phyloP scores from a whole-genome alignment of 1,284 basidiomycete species.

The Filobasidium uniguttulatum region DNA sequence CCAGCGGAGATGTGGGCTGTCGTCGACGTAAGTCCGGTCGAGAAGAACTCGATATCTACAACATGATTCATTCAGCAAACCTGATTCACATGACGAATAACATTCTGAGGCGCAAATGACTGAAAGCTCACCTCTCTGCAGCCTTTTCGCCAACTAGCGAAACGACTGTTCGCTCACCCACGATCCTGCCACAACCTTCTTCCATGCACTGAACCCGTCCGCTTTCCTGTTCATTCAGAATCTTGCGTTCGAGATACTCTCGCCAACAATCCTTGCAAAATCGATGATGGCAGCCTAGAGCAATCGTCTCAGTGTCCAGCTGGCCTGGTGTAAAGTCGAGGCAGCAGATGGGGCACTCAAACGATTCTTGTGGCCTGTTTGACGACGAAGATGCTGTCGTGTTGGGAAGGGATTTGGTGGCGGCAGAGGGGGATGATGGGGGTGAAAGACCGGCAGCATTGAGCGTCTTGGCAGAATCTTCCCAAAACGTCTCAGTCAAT shows the following conservation, averaged over 20 bases:
- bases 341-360: conserved; percentile 82
- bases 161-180: conserved; percentile 43
- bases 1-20: conserved; percentile 72
- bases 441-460: conserved; percentile 52
- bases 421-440: conserved; percentile 27
- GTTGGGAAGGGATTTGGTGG: conserved; percentile 23
- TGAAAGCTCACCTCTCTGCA: conserved; percentile 36
- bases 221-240: conserved; percentile 79
- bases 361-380: conserved; percentile 43
- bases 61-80: conserved; percentile 10
- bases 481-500: conserved; percentile 91
- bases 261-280: conserved; percentile 82
- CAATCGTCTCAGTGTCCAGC: conserved; percentile 44
- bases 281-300: conserved; percentile 62
- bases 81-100: not conserved
- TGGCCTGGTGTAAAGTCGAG: conserved; percentile 49
- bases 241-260: conserved; percentile 70
- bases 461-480: conserved; percentile 57
- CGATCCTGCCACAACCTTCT: conserved; percentile 65
- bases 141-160: conserved; percentile 35
- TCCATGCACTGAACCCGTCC: conserved; percentile 80
- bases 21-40: conserved; percentile 78
- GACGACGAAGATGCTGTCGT: conserved; percentile 21
- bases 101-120: not conserved
- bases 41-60: conserved; percentile 71